Evolutionary conservation across 495 filamentous ascomycete genomes (phyloP), one percentile per base, ranked within the genome.

Genomic region (Rhypophila decipiens): DNA sequence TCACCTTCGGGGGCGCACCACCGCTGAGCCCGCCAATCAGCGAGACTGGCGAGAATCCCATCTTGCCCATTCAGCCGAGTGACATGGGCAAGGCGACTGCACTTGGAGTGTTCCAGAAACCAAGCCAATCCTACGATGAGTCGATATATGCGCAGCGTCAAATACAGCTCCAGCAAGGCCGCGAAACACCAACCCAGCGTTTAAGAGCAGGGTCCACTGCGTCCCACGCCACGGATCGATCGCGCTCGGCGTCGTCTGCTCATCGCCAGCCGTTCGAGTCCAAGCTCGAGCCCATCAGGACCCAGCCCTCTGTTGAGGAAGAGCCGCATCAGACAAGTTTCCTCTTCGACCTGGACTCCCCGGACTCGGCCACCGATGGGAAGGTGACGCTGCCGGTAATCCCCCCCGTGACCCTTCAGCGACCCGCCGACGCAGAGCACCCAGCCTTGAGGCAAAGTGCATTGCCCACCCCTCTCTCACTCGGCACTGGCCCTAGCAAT

Each of bases 21-120:
- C 85, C 87, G 2, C 60, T 87, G 19, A 91, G 87, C 60, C 86
- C 86, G 1, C 80, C 87, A 0, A 73, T 79, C 9, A 88, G 83
- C 57, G 85, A 90, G 46, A 70, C 73, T 17, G 83, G 80, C 2
- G 83, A 90, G 12, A 68, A 70, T 10, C 53, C 69, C 0, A 63
- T 78, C 0, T 64, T 84, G 12, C 68, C 86, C 12, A 72, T 91
- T 9, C 80, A 87, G 49, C 84, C 87, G 0, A 83, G 83, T 50
- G 89, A 95, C 52, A 69, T 78, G 34, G 88, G 87, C 17, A 94
- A 94, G 64, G 87, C 90, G 11, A 94, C 90, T 1, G 87, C 87
- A 4, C 74, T 88, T 64, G 87, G 87, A 13, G 74, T 88, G 1
- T 95, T 95, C 68, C 84, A 90, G 45, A 88, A 88, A 52, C 87